Conservation (phyloP, 352 stramenopile species). For the Globisporangium abappressorium region DNA sequence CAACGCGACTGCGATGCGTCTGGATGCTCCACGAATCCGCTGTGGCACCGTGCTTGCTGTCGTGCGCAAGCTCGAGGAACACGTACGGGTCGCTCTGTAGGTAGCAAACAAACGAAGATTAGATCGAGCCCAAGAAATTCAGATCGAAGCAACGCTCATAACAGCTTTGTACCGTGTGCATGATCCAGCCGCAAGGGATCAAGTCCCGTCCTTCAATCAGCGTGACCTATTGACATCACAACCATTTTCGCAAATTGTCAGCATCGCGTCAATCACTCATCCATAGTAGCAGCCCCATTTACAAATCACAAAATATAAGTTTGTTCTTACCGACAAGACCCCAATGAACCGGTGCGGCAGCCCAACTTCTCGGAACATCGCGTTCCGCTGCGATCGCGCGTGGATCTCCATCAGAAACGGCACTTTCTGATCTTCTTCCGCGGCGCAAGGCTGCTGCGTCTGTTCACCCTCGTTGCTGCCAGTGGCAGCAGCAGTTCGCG, state of each 20-base stretch:
- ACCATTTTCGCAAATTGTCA: background rate
- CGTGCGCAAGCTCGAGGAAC: constrained; percentile 59
- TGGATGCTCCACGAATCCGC: constrained; percentile 72
- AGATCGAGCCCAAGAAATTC: background rate
- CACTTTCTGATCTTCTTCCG: constrained; percentile 42
- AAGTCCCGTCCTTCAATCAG: constrained; percentile 72
- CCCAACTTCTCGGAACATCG: constrained; percentile 72
- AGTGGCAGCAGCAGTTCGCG: background rate
- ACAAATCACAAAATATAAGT: background rate
- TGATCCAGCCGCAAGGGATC: constrained; percentile 63
- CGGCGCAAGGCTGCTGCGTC: constrained; percentile 3
- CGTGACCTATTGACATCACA: constrained; percentile 35
- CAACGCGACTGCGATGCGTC: constrained; percentile 67
- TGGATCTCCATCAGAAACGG: constrained; percentile 66
- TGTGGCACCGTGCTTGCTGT: constrained; percentile 28
- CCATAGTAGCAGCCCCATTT: background rate
- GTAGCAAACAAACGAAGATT: background rate
- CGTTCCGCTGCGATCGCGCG: constrained; percentile 71
- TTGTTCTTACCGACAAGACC: constrained; percentile 40
- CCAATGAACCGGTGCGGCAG: constrained; percentile 76
- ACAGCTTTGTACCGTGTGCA: constrained; percentile 38
- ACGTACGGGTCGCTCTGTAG: constrained; percentile 70
- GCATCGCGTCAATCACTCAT: background rate
- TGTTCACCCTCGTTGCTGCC: background rate
- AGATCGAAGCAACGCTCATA: background rate